Conservation (phyloP, 2,329 filamentous ascomycete genomes). For the Hypoxylon sp. region DNA sequence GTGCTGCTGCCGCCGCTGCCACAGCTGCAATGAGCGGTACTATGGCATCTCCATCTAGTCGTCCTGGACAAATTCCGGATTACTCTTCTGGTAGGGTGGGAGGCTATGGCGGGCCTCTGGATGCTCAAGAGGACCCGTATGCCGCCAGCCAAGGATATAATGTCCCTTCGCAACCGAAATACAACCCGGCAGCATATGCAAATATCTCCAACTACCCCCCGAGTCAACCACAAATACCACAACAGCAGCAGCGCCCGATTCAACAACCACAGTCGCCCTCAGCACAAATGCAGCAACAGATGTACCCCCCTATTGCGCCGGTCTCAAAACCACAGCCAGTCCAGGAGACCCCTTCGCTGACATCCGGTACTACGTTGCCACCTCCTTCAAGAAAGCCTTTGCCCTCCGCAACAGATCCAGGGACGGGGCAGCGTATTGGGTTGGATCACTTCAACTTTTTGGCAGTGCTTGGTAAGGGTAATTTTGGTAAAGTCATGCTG, state of each 20-base stretch:
- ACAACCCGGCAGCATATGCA: conserved; percentile 84
- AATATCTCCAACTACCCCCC: conserved; percentile 68
- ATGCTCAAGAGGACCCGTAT: conserved; percentile 53
- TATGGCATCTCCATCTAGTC: conserved; percentile 55
- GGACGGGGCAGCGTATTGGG: conserved; percentile 87
- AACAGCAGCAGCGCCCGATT: conserved; percentile 58
- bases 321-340: conserved; percentile 59
- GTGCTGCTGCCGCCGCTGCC: conserved; percentile 70
- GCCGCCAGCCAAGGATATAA: conserved; percentile 49
- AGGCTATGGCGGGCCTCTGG: conserved; percentile 49
- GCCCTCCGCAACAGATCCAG: conserved; percentile 78
- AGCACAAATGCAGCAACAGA: conserved; percentile 53
- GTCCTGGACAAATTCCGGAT: conserved; percentile 50
- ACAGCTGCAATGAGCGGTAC: conserved; percentile 70
- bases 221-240: conserved; percentile 58
- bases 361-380: conserved; percentile 54
- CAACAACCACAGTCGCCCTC: conserved; percentile 54
- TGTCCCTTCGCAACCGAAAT: conserved; percentile 69
- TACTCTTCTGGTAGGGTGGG: conserved; percentile 56
- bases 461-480: conserved; percentile 97
- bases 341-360: conserved; percentile 56
- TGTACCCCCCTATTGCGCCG: conserved; percentile 53
- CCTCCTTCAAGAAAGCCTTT: conserved; percentile 69
- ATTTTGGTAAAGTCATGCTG: conserved; percentile 99
- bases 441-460: conserved; percentile 99